A percentile compares a stretch with the other conserved stretches of the same genome.
Conservation (phyloP, 2,329 filamentous ascomycete species). For the Dothistroma septosporum region DNA sequence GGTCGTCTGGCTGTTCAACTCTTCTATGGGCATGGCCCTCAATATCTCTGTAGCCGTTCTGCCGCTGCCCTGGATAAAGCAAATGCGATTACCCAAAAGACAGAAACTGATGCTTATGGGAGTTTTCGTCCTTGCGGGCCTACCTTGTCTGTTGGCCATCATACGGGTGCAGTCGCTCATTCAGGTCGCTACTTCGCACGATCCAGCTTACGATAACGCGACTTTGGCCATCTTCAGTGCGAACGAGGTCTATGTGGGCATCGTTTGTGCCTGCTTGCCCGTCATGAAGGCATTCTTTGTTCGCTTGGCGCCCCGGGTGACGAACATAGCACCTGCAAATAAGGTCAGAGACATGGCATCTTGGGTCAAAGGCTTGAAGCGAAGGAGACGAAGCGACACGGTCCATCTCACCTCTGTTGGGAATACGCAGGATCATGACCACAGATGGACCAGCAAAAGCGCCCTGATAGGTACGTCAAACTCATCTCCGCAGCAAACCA, state of each 20-base stretch:
- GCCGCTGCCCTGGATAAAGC: slow-evolving; percentile 8
- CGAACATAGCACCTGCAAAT: not conserved
- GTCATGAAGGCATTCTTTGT: slow-evolving; percentile 3
- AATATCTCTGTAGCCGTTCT: slow-evolving; percentile 7
- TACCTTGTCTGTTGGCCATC: slow-evolving; percentile 8
- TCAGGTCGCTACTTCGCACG: slow-evolving; percentile 1
- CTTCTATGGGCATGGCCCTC: slow-evolving; percentile 5
- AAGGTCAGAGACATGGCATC: not conserved
- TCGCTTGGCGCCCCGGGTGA: not conserved
- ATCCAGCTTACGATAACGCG: slow-evolving; percentile 4
- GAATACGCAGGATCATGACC: not conserved
- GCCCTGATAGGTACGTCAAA: not conserved
- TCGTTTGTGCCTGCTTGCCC: slow-evolving; percentile 8
- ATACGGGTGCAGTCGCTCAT: slow-evolving; percentile 8
- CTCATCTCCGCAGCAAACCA: not conserved
- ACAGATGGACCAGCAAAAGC: not conserved
- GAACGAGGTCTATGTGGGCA: slow-evolving; percentile 6
- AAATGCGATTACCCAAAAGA: not conserved
- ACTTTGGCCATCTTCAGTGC: slow-evolving; percentile 7
- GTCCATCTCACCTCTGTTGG: not conserved
- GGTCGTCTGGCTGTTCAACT: slow-evolving; percentile 6
- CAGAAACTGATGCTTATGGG: slow-evolving; percentile 6
- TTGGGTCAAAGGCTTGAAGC: not conserved
- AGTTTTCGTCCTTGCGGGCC: slow-evolving; percentile 6
- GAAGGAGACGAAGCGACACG: not conserved